Base-by-base conservation (phyloP, 2,329 filamentous ascomycete genomes). In the Capronia coronata region DNA sequence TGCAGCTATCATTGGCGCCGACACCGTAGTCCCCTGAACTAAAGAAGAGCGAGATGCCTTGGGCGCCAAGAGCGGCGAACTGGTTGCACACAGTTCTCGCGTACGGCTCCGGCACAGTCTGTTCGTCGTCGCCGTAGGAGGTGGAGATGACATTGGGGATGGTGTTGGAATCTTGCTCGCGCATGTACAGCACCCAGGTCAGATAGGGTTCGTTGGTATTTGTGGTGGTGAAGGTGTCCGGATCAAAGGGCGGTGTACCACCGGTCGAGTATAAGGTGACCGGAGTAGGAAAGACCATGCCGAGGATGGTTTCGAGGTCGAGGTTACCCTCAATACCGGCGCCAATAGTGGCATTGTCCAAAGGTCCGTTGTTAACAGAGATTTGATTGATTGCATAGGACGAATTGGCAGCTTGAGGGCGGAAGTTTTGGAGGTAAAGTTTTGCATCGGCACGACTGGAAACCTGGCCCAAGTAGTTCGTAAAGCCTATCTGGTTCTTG, bases 151-250 rank as follows among this genome's bases (percentile, higher is more conserved):
- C 76, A 40, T 79, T 75, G 0, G 83, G 82, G 1, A 86, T 69
- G 0, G 65, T 59, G 46, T 75, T 65, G 16, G 65, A 59, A 30
- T 56, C 51, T 52, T 75, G 73, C 1, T 67, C 65, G 0, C 83
- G 72, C 1, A 84, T 63, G 63, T 79, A 78, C 48, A 77, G 72
- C 6, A 85, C 69, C 70, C 78, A 85, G 11, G 73, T 73, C 1
- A 85, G 69, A 64, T 85, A 86, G 0, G 82, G 82, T 67, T 87
- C 84, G 63, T 86, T 87, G 57, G 71, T 74, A 63, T 82, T 75
- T 25, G 56, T 59, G 10, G 54, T 56, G 40, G 58, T 66, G 16
- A 72, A 63, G 43, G 67, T 68, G 34, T 78, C 72, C 0, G 78
- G 72, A 9, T 71, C 66, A 60, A 75, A 76, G 1, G 75, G 76